These are phyloP conservation scores for Fraxinus floribunda DNA, from an alignment of 305 asterid genomes.

Conservation along the genomic window DNA sequence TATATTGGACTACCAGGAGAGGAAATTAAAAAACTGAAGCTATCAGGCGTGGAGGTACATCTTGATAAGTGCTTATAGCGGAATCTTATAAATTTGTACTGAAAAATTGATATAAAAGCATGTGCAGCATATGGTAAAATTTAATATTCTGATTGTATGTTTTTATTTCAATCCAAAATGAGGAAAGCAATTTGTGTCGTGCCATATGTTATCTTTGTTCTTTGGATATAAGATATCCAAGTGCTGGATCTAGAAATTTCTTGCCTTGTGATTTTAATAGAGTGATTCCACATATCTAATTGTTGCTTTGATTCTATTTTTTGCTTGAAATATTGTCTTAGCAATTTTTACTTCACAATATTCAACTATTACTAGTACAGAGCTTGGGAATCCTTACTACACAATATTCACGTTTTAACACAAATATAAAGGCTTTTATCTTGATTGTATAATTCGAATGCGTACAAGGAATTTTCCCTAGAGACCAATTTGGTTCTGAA, in stretches of 20 bases:
- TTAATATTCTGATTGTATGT: not conserved
- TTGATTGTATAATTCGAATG: not conserved
- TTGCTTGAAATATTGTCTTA: not conserved
- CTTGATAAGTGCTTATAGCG: constrained; percentile 7
- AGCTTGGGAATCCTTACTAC: constrained; percentile 8
- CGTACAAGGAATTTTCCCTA: not conserved
- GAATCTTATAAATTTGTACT: not conserved
- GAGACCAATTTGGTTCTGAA: not conserved
- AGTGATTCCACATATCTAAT: not conserved
- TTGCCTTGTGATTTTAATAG: not conserved
- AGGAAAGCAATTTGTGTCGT: not conserved
- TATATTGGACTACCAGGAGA: constrained; percentile 60
- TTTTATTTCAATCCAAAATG: not conserved
- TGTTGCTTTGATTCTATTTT: constrained; percentile 6
- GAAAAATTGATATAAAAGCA: not conserved
- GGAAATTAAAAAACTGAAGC: constrained; percentile 69
- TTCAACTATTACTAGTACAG: not conserved
- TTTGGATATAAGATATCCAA: not conserved
- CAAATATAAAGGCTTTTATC: not conserved
- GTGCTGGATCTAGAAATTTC: not conserved
- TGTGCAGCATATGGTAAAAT: not conserved
- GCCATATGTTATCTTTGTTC: too few species aligned
- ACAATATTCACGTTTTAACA: not conserved
- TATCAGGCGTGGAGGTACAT: constrained; percentile 83
- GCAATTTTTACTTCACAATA: not conserved